Evolutionary conservation across 1,139 yeast species (phyloP), one percentile per base, ranked within the genome.

Genomic region (Arxiozyma heterogenica): DNA sequence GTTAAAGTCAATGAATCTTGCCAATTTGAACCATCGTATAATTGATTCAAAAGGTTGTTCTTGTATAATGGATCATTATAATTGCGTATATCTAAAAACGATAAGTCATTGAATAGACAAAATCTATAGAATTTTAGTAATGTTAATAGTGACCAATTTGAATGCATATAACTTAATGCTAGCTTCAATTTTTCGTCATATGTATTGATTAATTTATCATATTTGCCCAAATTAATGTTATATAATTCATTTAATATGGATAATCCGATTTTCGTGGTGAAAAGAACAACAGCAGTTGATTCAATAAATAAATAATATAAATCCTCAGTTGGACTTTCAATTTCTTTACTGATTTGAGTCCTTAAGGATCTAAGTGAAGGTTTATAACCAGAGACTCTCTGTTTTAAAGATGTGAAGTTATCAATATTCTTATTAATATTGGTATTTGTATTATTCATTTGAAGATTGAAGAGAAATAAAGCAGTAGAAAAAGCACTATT

Each of bases 251-350:
- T 50, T 44, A 62, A 38, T 17, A 63, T 51, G 15, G 63, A 57
- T 3, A 51, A 48, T 4, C 69, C 69, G 4, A 63, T 42, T 43
- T 51, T 54, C 9, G 69, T 64, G 12, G 63, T 59, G 46, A 63
- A 59, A 2, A 64, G 53, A 11, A 59, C 57, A n/a, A 64, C 45
- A 5, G 57, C 38, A 12, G 57, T 38, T 25, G 59, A 53, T 52
- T 64, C 66, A 11, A 59, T 30, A 18, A 43, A 15, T 3, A 49
- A 15, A 22, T 9, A 49, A 27, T 49, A 21, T 41, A 48, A n/a
- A 18, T 41, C 25, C 4, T 21, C 47, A 11, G 25, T 23, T 4
- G 45, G 42, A 5, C 9, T 18, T 18, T 27, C 17, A 3, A 46
- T 27, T 21, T 46, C 49, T 46, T 46, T 17, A 18, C 20, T 41